These are phyloP conservation scores for Nelumbo lutea DNA, from an alignment of 164 flowering plant genomes.

Conservation along the genomic window DNA sequence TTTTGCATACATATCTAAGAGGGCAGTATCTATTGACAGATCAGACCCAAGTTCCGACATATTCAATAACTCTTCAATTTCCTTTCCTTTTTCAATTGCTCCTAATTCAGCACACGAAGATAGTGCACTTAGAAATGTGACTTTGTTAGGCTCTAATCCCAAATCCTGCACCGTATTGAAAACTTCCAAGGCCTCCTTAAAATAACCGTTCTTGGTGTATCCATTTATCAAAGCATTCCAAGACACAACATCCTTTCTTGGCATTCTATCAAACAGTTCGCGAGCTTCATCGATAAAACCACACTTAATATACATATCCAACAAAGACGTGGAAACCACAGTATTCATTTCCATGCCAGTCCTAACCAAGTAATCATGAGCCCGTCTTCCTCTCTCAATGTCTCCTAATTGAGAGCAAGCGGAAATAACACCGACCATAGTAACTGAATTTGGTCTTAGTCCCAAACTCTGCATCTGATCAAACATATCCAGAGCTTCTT, in stretches of 20 bases:
- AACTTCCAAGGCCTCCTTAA: constrained; percentile 19
- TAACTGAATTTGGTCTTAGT: constrained; percentile 17
- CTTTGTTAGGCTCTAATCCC: constrained; percentile 11
- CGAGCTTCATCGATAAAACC: constrained; percentile 17
- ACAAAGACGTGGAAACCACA: constrained; percentile 16
- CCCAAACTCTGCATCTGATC: constrained; percentile 14
- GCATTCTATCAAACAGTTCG: constrained; percentile 11
- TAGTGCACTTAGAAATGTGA: constrained; percentile 11
- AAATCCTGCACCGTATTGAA: constrained; percentile 12
- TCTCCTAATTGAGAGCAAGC: constrained; percentile 21
- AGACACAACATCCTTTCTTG: constrained; percentile 19
- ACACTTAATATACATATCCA: constrained; percentile 21
- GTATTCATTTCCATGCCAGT: constrained; percentile 16
- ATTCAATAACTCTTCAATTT: constrained; percentile 6
- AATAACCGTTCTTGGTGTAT: constrained; percentile 15
- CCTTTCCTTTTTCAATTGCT: constrained; percentile 14
- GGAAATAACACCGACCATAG: constrained; percentile 18
- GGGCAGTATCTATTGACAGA: constrained; percentile 18
- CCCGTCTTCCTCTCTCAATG: constrained; percentile 8
- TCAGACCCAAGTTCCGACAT: constrained; percentile 16
- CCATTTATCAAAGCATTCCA: constrained; percentile 26
- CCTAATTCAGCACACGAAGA: constrained; percentile 22
- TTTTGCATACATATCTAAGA: constrained; percentile 22
- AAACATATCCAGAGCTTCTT: constrained; percentile 18
- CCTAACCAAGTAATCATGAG: constrained; percentile 13